These are phyloP conservation scores for Apophysomyces elegans DNA, from an alignment of 371 early-diverging fungal genomes.

Conservation along the genomic window DNA sequence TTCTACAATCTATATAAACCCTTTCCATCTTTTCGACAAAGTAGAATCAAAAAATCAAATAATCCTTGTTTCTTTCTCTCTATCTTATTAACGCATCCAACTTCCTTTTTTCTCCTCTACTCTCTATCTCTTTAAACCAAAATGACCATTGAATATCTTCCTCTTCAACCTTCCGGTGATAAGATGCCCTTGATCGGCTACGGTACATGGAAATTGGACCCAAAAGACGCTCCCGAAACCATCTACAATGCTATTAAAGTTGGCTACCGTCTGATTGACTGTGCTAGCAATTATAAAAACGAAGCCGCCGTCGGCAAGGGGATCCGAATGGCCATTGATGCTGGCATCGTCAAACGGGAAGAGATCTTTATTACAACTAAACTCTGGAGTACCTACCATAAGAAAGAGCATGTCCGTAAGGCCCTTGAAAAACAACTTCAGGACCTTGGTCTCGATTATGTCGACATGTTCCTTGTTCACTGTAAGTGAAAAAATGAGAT, in stretches of 20 bases:
- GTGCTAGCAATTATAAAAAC: slow-evolving; percentile 54
- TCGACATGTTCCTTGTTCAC: slow-evolving; percentile 72
- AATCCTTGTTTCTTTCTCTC: too few species aligned
- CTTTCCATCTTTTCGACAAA: neutral
- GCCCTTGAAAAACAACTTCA: slow-evolving; percentile 53
- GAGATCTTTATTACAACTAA: slow-evolving; percentile 78
- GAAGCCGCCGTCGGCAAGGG: slow-evolving; percentile 61
- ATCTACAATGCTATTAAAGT: slow-evolving; percentile 36
- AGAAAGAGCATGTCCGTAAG: slow-evolving; percentile 53
- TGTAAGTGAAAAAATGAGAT: slow-evolving; percentile 21
- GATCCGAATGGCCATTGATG: slow-evolving; percentile 50
- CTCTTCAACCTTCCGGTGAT: slow-evolving; percentile 30
- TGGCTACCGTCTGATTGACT: slow-evolving; percentile 38
- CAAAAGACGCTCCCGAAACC: slow-evolving; percentile 29
- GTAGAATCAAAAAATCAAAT: too few species aligned
- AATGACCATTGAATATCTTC: slow-evolving; percentile 31
- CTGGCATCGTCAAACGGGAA: slow-evolving; percentile 53
- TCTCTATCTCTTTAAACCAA: neutral
- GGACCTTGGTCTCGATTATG: slow-evolving; percentile 64
- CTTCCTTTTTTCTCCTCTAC: neutral
- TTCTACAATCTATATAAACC: slow-evolving; percentile 13
- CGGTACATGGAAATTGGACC: slow-evolving; percentile 42
- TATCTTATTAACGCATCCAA: neutral
- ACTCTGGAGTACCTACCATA: slow-evolving; percentile 67
- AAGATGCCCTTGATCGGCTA: slow-evolving; percentile 33